Conservation (phyloP, 1,284 basidiomycete species). For the Testicularia cyperi region DNA sequence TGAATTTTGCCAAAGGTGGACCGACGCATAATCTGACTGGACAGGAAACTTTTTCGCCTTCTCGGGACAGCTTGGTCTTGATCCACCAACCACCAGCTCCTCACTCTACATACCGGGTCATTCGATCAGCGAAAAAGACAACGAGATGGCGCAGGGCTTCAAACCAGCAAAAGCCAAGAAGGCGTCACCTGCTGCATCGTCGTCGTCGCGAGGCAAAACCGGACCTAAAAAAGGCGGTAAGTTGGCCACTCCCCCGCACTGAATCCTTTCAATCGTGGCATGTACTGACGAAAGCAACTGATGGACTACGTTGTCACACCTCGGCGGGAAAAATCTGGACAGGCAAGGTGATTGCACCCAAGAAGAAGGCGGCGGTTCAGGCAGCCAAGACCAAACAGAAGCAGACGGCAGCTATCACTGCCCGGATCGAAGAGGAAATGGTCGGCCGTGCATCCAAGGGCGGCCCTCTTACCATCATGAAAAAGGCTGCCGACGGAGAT, state of each 20-base stretch:
- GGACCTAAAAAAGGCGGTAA: conserved; percentile 45
- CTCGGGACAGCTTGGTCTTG: too few species aligned
- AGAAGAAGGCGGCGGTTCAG: conserved; percentile 34
- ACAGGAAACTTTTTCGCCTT: too few species aligned
- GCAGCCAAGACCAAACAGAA: conserved; percentile 34
- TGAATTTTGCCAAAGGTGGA: too few species aligned
- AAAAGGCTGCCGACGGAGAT: conserved; percentile 85
- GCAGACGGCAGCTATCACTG: conserved; percentile 36
- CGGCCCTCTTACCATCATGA: conserved; percentile 72
- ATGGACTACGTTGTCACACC: too few species aligned
- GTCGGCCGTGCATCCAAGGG: conserved; percentile 38
- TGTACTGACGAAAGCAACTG: too few species aligned
- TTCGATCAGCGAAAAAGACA: too few species aligned
- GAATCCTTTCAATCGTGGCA: too few species aligned
- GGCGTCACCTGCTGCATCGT: conserved; percentile 16
- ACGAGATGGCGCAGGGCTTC: conserved; percentile 47
- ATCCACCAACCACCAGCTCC: too few species aligned
- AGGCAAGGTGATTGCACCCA: conserved; percentile 42
- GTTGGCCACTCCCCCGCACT: conserved; percentile 2
- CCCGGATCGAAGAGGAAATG: conserved; percentile 44
- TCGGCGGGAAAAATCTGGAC: too few species aligned
- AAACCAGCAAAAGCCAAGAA: conserved; percentile 40
- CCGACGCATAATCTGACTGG: too few species aligned
- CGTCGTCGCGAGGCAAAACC: conserved; percentile 20
- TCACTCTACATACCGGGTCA: too few species aligned